Evolutionary conservation across 306 rosid genomes (phyloP), one percentile per base, ranked within the genome.

Genomic region (Cicer cuneatum): DNA sequence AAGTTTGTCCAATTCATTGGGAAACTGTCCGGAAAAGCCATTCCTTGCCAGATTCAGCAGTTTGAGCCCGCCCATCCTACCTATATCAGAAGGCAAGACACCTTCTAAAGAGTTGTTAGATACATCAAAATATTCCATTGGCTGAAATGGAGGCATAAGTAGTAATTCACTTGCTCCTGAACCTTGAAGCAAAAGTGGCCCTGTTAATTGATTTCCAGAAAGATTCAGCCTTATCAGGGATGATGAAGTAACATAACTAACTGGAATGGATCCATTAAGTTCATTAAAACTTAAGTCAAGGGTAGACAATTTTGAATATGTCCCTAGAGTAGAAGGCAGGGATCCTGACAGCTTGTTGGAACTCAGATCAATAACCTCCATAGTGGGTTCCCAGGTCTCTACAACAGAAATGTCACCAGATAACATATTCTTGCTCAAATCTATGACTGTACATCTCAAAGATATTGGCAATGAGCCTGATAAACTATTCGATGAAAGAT

Each of bases 221-320:
- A 94, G 97, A 82, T 91, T 94, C 69, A 94, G 86, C 42, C 77
- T 88, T 76, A 73, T 65, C 86, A 94, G 79, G 64, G 91, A 82
- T 53, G 54, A 5, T 12, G 96, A 91, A 64, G 88, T 57, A 76
- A 94, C 90, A 77, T 91, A 86, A 79, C 90, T 80, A 59, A 61
- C 84, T 47, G 98, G 98, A 82, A 94, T 82, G 78, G 91, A 40
- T 61, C 98, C 97, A 40, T 49, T 85, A 37, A 94, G 90, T 63
- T 74, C 84, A 82, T 94, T 94, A 56, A 77, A 87, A 90, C 98
- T 94, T 76, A 94, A 70, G 84, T 94, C 97, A 81, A 91, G 79
- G 1, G 78, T 39, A 43, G 83, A 74, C 83, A 94, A 64, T 57
- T 83, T 90, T 71, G 87, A 86, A 84, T 77, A 85, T 64, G 85